phyloP scores from a whole-genome alignment of 345 rosid genomes.

The Brassica nigra region DNA sequence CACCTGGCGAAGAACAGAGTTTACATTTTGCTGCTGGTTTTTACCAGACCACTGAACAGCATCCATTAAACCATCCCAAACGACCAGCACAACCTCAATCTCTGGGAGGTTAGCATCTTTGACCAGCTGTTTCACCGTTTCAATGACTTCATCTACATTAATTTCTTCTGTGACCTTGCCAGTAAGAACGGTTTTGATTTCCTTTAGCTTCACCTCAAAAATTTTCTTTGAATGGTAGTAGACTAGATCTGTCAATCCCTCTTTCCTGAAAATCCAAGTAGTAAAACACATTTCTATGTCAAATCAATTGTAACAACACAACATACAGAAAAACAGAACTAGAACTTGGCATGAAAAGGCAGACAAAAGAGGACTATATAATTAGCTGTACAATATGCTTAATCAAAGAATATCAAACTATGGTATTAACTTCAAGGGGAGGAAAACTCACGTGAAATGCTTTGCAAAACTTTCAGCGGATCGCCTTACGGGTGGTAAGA shows the following conservation, averaged over 20 bases:
- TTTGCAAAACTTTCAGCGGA: conserved; percentile 85
- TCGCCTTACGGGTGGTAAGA: conserved; percentile 81
- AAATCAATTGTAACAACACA: conserved; percentile 25
- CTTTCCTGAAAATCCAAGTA: conserved; percentile 60
- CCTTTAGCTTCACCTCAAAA: conserved; percentile 87
- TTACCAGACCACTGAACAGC: conserved; percentile 99
- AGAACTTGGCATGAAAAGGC: background rate
- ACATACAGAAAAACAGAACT: background rate
- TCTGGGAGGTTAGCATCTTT: conserved; percentile 88
- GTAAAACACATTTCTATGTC: background rate
- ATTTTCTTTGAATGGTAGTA: conserved; percentile 93
- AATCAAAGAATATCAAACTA: background rate
- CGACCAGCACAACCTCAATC: conserved; percentile 69
- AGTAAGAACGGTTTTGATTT: conserved; percentile 81
- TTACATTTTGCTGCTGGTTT: conserved; percentile 99
- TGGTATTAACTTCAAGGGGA: conserved; percentile 4
- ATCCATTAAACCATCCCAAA: conserved; percentile 99
- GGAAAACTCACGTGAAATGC: conserved; percentile 83
- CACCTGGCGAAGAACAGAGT: conserved; percentile 88
- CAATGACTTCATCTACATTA: conserved; percentile 82
- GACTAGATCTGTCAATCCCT: conserved; percentile 72
- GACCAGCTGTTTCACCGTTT: conserved; percentile 75
- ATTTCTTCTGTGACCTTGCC: conserved; percentile 79
- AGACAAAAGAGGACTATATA: background rate
- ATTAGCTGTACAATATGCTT: background rate